Evolutionary conservation across 78 protist species (phyloP).

Genomic region (Dictyostelium brefeldianum): DNA sequence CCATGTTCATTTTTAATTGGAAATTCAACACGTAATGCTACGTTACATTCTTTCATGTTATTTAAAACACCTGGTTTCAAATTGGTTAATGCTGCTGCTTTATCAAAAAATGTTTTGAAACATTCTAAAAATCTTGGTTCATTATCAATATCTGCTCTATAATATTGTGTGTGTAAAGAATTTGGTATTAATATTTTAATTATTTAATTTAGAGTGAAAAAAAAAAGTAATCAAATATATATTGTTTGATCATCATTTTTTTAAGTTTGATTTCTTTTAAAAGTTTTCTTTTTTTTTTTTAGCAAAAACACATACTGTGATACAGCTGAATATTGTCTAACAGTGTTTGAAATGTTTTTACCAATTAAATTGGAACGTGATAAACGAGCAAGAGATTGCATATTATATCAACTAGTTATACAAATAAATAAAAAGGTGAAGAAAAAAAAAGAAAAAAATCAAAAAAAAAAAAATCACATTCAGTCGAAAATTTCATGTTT

Average conservation of each 20-base stretch:
- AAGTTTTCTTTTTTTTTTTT: not conserved
- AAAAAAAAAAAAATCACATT: not conserved
- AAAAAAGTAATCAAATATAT: not conserved
- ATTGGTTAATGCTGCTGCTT: constrained; percentile 85
- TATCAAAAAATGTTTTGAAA: constrained; percentile 85
- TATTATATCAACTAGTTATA: not conserved
- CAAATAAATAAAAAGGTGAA: not conserved
- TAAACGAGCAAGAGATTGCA: constrained; percentile 19
- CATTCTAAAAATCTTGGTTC: constrained; percentile 85
- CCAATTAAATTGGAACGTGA: not conserved
- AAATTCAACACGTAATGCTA: constrained; percentile 80
- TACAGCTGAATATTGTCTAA: constrained; percentile 6
- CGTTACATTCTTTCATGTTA: constrained; percentile 82
- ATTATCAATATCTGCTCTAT: constrained; percentile 76
- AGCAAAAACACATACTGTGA: not conserved
- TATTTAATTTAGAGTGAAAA: not conserved
- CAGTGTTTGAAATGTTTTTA: not conserved
- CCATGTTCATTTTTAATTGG: constrained; percentile 85
- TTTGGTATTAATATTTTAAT: not conserved
- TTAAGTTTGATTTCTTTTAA: not conserved
- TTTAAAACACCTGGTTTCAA: constrained; percentile 82
- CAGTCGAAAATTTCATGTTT: not conserved
- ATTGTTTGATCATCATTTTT: constrained; percentile 2
- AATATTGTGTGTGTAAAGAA: not conserved
- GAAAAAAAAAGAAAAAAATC: constrained; percentile 4